Evolutionary conservation across 2,329 filamentous ascomycete species (phyloP).

Genomic region (Pseudophaeomoniella oleicola): DNA sequence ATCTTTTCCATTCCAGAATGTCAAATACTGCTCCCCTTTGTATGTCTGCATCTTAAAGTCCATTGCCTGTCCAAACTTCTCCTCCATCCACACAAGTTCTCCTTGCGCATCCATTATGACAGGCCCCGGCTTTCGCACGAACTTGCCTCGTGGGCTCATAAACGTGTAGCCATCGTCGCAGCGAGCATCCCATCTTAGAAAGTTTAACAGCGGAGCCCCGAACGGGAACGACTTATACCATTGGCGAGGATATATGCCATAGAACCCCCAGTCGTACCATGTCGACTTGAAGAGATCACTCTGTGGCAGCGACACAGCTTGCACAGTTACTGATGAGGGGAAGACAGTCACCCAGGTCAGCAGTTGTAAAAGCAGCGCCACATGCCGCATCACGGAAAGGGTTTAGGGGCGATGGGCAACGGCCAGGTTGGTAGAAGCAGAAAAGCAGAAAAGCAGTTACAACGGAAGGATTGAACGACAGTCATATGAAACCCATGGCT

Average conservation of each 20-base stretch:
- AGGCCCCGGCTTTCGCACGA: slow-evolving; percentile 21
- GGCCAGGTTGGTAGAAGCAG: too few species aligned
- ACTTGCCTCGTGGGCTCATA: slow-evolving; percentile 22
- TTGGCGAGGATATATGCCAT: slow-evolving; percentile 6
- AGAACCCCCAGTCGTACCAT: slow-evolving; percentile 4
- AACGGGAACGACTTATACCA: slow-evolving; percentile 6
- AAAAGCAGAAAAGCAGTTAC: too few species aligned
- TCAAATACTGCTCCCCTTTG: slow-evolving; percentile 28
- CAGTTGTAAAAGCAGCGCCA: too few species aligned
- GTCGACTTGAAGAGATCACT: too few species aligned
- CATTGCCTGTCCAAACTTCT: slow-evolving; percentile 23
- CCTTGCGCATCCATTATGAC: slow-evolving; percentile 30
- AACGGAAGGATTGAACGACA: too few species aligned
- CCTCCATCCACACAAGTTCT: slow-evolving; percentile 30
- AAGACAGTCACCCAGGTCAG: too few species aligned
- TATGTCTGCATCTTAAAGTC: slow-evolving; percentile 32
- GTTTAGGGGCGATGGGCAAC: too few species aligned
- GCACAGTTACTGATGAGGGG: too few species aligned
- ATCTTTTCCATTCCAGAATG: slow-evolving; percentile 35
- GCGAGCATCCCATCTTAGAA: slow-evolving; percentile 9
- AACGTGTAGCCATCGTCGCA: slow-evolving; percentile 29
- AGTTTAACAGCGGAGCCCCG: slow-evolving; percentile 10
- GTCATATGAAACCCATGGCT: too few species aligned
- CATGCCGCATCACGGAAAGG: too few species aligned
- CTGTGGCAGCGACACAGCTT: too few species aligned